Evolutionary conservation across 352 stramenopile genomes (phyloP).

Genomic region (Phytophthora constricta): DNA sequence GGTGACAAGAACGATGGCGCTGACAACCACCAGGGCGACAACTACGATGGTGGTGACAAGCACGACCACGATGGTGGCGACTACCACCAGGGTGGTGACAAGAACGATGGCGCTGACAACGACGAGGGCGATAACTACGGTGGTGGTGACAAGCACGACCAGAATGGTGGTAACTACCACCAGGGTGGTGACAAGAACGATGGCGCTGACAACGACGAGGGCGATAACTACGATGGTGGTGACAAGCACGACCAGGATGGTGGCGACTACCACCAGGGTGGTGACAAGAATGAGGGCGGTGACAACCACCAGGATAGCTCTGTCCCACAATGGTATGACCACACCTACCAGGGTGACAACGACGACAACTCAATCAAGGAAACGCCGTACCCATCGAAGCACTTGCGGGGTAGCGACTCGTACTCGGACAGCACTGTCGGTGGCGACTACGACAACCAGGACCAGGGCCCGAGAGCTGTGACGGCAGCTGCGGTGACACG

Average conservation of each 20-base stretch:
- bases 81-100: background rate
- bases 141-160: background rate
- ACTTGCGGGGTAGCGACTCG: conserved; percentile 25
- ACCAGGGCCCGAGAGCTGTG: background rate
- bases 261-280: conserved; percentile 8
- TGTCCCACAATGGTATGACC: too few relatives aligned
- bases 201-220: background rate
- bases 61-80: conserved; percentile 6
- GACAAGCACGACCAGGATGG: background rate
- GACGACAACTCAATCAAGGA: background rate
- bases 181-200: background rate
- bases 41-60: background rate
- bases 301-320: background rate
- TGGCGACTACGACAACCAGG: background rate
- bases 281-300: background rate
- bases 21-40: background rate
- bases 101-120: background rate
- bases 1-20: background rate
- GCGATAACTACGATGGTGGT: background rate
- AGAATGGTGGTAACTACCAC: background rate
- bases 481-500: conserved; percentile 4
- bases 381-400: conserved; percentile 22
- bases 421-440: background rate
- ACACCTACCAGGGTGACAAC: background rate
- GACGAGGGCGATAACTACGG: background rate